Base-by-base conservation (phyloP, 306 rosid genomes). In the Spatholobus suberectus region DNA sequence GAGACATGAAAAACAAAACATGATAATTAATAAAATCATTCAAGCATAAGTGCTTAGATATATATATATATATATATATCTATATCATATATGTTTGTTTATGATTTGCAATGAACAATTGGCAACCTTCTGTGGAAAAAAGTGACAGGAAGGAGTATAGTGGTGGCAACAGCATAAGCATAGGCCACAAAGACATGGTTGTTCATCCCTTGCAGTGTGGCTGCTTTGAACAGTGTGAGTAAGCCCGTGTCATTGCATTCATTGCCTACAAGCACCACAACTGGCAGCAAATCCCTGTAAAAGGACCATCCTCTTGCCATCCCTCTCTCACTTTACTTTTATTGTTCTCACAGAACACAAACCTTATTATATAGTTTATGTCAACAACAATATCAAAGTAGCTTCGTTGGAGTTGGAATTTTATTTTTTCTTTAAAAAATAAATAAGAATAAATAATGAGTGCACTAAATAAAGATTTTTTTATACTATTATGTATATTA, bases 161-260 rank as follows among this genome's bases (percentile, higher is more conserved):
- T 51, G 59, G 97, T 94, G 5, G 94, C 95, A 83, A 95, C 43
- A 63, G 90, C 90, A 83, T 93, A 95, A 82, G 97, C 90, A 76
- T 91, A 95, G 29, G 90, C 97, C 61, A 95, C 84, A 85, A 95
- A 95, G 78, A 95, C 97, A 83, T 88, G 93, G 85, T 88, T 84
- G 76, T 94, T 93, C 97, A 95, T 89, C 8, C 98, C 98, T 40
- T 68, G 24, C 2, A 71, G 23, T 14, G 98, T 90, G 29, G 98
- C 98, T 32, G 94, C 95, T 89, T 95, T 95, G 89, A 91, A 95
- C 29, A 95, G 93, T 6, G 98, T 95, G 80, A 90, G 88, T 69
- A 89, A 62, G 0, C 87, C 95, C 21, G 88, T 92, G 88, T 95
- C 93, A 54, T 18, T 80, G 75, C 80, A 86, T 81, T 95, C 98